Conservation (phyloP, 2,329 filamentous ascomycete genomes). For the Claviceps pazoutovae region DNA sequence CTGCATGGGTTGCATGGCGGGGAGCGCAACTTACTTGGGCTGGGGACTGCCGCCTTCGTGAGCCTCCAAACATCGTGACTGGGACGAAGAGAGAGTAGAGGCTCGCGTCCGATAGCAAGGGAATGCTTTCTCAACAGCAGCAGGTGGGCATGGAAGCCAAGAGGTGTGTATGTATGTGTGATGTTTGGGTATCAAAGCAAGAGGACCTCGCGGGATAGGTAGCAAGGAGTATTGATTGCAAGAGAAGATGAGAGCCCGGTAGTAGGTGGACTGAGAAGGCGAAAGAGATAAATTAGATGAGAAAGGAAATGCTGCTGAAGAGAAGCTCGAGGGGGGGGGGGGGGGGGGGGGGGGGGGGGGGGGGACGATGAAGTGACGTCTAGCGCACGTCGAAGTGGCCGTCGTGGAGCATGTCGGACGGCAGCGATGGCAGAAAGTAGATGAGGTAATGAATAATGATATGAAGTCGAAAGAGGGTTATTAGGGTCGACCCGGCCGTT, state of each 20-base stretch:
- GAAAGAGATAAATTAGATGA: background rate
- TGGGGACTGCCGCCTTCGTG: constrained; percentile 34
- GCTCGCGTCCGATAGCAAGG: background rate
- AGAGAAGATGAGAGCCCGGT: background rate
- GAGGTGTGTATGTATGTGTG: constrained; percentile 1
- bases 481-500: background rate
- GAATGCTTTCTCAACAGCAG: constrained; percentile 8
- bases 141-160: constrained; percentile 6
- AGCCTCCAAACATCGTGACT: constrained; percentile 33
- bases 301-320: constrained; percentile 7
- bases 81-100: background rate
- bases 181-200: background rate
- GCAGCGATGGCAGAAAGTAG: background rate
- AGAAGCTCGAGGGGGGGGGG: constrained; percentile 4
- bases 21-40: constrained; percentile 28
- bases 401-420: constrained; percentile 5
- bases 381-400: constrained; percentile 4
- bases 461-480: background rate
- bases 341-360: background rate
- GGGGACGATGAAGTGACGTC: background rate
- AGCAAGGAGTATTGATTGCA: background rate
- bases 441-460: background rate
- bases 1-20: background rate
- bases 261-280: background rate
- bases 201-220: background rate